Evolutionary conservation across 2,329 filamentous ascomycete species (phyloP), one percentile per base, ranked within the genome.

Genomic region (Alternaria tenuissima): DNA sequence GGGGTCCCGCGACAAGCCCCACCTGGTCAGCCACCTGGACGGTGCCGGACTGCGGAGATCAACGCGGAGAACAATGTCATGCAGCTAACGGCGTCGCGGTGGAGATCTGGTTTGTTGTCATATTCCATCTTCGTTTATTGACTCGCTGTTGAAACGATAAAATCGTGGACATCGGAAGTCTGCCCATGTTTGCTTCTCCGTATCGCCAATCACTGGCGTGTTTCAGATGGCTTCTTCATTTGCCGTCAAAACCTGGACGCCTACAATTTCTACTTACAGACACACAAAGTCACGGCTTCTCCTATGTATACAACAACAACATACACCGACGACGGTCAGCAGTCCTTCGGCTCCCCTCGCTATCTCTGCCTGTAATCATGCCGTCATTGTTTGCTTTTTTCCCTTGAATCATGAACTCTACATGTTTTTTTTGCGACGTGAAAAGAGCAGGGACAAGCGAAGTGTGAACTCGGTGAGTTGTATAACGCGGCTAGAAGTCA

Each of bases 41-140:
- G 48, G 39, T 36, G 57, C 57, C 57, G 56, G 42, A 44, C 48
- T 58, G 59, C 57, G 62, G 62, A 64, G 64, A 59, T 57, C 52
- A 55, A 54, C 46, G 53, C 56, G 57, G 58, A 54, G 38, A 49
- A 55, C 48, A 26, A 18, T 52, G 58, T 46, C 58, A 53, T 61
- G 58, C 58, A 53, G 44, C 54, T 61, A 61, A 51, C 54, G 41
- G 32, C 41, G 14, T 42, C 38, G 32, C 41, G 26, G 28, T 44
- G 44, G 41, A 51, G 42, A 56, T 57, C 47, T 42, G 36, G 30
- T 44, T 22, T 56, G 32, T 44, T 44, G 9, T 39, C 46, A 38
- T 26, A 36, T 30, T 16, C 34, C 43, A 18, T 32, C 44, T 44
- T 28, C 20, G 32, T 22, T 22, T 20, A 14, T 46, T 26, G 46